These are phyloP conservation scores for Candida mattraensis DNA, from an alignment of 805 yeast species.

Conservation along the genomic window DNA sequence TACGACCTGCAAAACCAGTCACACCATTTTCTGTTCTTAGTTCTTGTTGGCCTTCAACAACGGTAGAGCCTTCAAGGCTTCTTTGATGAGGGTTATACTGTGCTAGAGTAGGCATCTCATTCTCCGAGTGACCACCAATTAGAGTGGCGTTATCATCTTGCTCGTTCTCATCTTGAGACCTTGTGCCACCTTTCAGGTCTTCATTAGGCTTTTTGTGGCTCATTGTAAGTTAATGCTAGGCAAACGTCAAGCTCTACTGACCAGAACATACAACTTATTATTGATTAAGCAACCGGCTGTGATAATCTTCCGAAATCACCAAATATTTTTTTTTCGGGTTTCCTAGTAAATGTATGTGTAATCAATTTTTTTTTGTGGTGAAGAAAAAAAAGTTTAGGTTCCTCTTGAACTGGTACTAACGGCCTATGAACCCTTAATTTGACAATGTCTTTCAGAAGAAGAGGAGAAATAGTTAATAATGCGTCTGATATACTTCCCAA, in stretches of 20 bases:
- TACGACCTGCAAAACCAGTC: conserved; percentile 13
- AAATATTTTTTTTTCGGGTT: no score
- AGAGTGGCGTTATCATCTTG: conserved; percentile 26
- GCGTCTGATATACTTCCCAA: background rate
- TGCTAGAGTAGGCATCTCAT: conserved; percentile 19
- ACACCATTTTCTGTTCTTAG: conserved; percentile 7
- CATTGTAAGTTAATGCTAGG: no score
- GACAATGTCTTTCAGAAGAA: conserved; percentile 57
- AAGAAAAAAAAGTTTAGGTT: background rate
- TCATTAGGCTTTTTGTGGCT: no score
- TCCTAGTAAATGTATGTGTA: no score
- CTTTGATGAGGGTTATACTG: conserved; percentile 22
- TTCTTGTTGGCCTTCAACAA: conserved; percentile 25
- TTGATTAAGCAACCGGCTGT: no score
- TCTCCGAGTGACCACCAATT: conserved; percentile 10
- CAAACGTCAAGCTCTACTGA: no score
- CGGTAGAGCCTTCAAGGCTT: conserved; percentile 31
- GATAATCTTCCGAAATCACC: no score
- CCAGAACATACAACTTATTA: no score
- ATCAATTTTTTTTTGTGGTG: background rate
- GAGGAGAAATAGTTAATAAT: conserved; percentile 48
- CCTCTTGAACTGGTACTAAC: background rate
- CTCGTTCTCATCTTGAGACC: conserved; percentile 4
- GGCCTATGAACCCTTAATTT: no score
- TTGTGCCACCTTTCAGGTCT: no score